Evolutionary conservation across 495 filamentous ascomycete species (phyloP), one percentile per base, ranked within the genome.

Genomic region (Tuber magnatum): DNA sequence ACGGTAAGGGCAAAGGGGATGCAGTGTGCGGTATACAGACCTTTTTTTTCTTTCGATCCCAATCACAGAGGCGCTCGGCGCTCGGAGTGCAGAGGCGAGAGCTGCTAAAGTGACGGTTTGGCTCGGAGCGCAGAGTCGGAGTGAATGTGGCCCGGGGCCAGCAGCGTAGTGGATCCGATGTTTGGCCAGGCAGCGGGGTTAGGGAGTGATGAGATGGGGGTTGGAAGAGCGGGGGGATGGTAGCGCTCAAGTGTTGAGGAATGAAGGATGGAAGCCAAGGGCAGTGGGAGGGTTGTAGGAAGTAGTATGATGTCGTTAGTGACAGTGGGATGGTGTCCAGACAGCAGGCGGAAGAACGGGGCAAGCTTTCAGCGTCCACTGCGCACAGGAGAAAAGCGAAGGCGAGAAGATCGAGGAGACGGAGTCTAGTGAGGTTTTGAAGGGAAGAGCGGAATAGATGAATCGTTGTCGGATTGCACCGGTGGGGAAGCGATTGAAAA

Each of bases 261-360:
- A 75, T 75, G 80, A 80, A 65, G 77, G 80, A 77, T 77, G 81
- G 71, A 75, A 83, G 77, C 77, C 43, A 77, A 76, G 44, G 71
- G 74, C 39, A 41, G 75, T 71, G 78, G 74, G 56, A 72, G 69
- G n/a, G 51, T 28, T 28, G 24, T 65, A 35, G 32, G 76, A 40
- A 40, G 71, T 40, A 51, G 41, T 42, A 46, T 24, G 76, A 78
- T 44, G 79, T 74, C 75, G 74, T 72, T 39, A 73, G 82, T 77
- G 81, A 75, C 22, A 70, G 70, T 70, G 39, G 72, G 32, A 38
- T 2, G 65, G 42, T 38, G 42, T 38, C 46, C 69, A 41, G 73
- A 22, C 81, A 83, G 77, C 80, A 78, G 79, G 81, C 82, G 75
- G 81, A 81, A 84, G 82, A 70, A 69, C 76, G 72, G 74, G 42